Base-by-base conservation (phyloP, 2,329 filamentous ascomycete species). In the Microsporum audouinii region DNA sequence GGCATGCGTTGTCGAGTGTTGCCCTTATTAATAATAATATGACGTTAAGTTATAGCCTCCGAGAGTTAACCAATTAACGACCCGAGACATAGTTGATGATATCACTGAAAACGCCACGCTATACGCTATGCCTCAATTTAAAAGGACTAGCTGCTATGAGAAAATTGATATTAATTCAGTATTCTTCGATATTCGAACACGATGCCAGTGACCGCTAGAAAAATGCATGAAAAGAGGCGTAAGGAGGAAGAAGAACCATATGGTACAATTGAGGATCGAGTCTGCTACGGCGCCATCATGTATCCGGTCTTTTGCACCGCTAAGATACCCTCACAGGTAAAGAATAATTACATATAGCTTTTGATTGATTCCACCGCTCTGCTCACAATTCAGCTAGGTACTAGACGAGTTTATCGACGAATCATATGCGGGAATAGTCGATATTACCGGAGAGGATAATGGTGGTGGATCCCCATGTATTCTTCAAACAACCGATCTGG, bases 401-500 rank as follows among this genome's bases (percentile, higher is more conserved):
- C 47, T 62, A 23, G 60, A 62, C n/a, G 61, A 62, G 27, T 60
- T 62, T 36, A 62, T 62, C 3, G 58, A 59, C 27, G 14, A 62
- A 10, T 27, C 58, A 34, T 62, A 57, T 27, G 36, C 23, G 39
- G 61, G 57, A 36, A 53, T 36, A 17, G 5, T 38, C 29, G 29
- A 41, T 17, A 4, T 14, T 12, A 23, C 56, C 12, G 51, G 29
- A 14, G 14, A 7, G 14, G 12, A 36, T 29, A 41, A 7, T 1
- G 33, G 34, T 29, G 31, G 43, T 14, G n/a, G 5, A 29, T 14
- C 57, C 6, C 47, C 57, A 12, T 60, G 61, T 38, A 62, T 62
- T 14, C 57, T 62, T 8, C 29, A 55, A 41, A 47, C 49, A 31
- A 55, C n/a, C 1, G 58, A 62, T 10, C 27, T 62, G 14, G 38